Evolutionary conservation across 495 filamentous ascomycete genomes (phyloP), one percentile per base, ranked within the genome.

Genomic region (Articulospora tetracladia): DNA sequence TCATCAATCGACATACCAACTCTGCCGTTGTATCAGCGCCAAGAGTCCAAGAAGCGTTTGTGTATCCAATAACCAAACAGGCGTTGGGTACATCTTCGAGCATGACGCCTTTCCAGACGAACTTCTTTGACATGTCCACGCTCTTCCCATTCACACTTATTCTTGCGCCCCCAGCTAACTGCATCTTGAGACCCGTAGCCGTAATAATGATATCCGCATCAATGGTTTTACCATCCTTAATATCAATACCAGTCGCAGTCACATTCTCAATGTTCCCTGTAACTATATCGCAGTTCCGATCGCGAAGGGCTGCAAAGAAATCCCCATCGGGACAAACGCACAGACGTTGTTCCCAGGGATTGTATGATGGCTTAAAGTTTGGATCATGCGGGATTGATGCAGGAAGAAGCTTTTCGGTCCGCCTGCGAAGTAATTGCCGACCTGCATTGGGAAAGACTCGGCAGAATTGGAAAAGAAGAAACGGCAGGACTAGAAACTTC

Each of bases 191-290:
- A 1, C 89, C 89, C 0, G 90, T 94, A 0, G 89, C 89, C 0
- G 87, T 89, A 60, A 92, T 71, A 67, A 93, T 88, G 64, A 89
- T 83, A 71, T 93, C 88, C 0, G 86, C 83, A 1, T 83, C 75
- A 2, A 92, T 66, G 0, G 67, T 69, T 49, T 81, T 75, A 19
- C 86, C 88, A 0, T 78, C 79, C 27, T 76, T 69, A 22, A 90
- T 78, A 19, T 70, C 61, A 57, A 93, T 85, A 1, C 82, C 79
- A 13, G 78, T 75, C 22, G 74, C 69, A 0, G 82, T 86, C 10
- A 93, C 83, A 0, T 74, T 76, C n/a, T 82, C 73, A 70, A 93
- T 90, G 15, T 72, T 78, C 39, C 84, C 88, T 0, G 89, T 93
- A 4, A 83, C 79, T n/a, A 93, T 73, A 44, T 79, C 74, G 1